Percentiles rank a stretch among this genome's conserved stretches.
phyloP scores from a whole-genome alignment of 2,329 filamentous ascomycete species.

The Orbilia brochopaga region DNA sequence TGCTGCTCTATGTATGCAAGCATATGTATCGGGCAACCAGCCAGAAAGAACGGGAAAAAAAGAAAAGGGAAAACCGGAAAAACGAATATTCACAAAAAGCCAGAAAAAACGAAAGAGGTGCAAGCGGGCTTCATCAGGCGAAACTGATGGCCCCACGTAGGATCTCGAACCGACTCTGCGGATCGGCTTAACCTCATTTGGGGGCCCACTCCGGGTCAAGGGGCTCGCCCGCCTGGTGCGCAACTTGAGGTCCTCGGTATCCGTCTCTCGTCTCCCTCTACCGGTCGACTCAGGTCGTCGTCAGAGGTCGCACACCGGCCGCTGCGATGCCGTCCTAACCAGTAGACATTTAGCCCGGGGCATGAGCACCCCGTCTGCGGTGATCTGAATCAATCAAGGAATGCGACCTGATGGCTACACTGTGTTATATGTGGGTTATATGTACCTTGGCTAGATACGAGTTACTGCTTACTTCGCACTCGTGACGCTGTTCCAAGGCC shows the following conservation, averaged over 20 bases:
- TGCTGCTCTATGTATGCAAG: not conserved
- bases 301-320: too few relatives aligned
- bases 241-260: too few relatives aligned
- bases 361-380: too few relatives aligned
- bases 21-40: not conserved
- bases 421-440: constrained; percentile 6
- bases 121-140: constrained; percentile 33
- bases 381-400: constrained; percentile 8
- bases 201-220: constrained; percentile 23
- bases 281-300: too few relatives aligned
- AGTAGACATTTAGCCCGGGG: too few relatives aligned
- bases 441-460: constrained; percentile 9
- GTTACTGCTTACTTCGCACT: constrained; percentile 10
- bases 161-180: constrained; percentile 48
- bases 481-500: constrained; percentile 3
- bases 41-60: not conserved
- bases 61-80: constrained; percentile 9
- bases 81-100: too few relatives aligned
- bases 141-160: constrained; percentile 43
- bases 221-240: not conserved
- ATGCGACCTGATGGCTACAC: not conserved
- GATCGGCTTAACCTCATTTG: constrained; percentile 35
- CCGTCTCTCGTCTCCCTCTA: too few relatives aligned
- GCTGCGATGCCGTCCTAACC: too few relatives aligned
- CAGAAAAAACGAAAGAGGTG: constrained; percentile 45